Conservation (phyloP, 345 rosid species). For the Litchi chinensis region DNA sequence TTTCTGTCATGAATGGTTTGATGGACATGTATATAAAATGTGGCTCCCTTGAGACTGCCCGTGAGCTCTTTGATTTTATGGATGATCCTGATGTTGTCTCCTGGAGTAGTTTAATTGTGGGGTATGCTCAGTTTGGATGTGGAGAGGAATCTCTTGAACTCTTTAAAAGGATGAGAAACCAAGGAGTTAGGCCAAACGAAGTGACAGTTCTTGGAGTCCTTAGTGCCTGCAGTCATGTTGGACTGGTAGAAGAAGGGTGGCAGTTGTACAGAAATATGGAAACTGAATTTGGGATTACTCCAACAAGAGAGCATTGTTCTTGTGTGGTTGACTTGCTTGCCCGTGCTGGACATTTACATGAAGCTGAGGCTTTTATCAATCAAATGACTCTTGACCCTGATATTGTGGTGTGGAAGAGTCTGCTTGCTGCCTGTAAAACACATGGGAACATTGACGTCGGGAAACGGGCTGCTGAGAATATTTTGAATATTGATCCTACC, state of each 20-base stretch:
- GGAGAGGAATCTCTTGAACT: slow-evolving; percentile 67
- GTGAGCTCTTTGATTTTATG: slow-evolving; percentile 51
- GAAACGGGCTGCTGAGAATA: slow-evolving; percentile 59
- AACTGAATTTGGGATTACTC: slow-evolving; percentile 45
- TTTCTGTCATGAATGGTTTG: slow-evolving; percentile 53
- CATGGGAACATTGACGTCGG: slow-evolving; percentile 63
- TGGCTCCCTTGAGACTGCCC: slow-evolving; percentile 59
- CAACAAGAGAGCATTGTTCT: slow-evolving; percentile 67
- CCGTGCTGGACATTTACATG: slow-evolving; percentile 68
- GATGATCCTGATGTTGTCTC: slow-evolving; percentile 62
- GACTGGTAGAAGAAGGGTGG: slow-evolving; percentile 70
- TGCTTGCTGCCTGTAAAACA: slow-evolving; percentile 74
- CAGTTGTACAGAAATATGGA: slow-evolving; percentile 53
- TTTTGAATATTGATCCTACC: slow-evolving; percentile 60
- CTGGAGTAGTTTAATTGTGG: slow-evolving; percentile 73
- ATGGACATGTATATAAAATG: slow-evolving; percentile 79
- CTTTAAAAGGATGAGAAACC: slow-evolving; percentile 55
- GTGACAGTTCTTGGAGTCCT: slow-evolving; percentile 64
- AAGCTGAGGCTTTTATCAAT: slow-evolving; percentile 62
- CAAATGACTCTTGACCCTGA: slow-evolving; percentile 58
- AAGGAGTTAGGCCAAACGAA: slow-evolving; percentile 55
- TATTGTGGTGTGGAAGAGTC: slow-evolving; percentile 65
- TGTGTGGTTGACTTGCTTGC: slow-evolving; percentile 79
- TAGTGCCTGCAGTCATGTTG: slow-evolving; percentile 78
- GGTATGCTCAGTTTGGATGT: slow-evolving; percentile 74